Conservation (phyloP, 345 rosid genomes). For the Barbarea vulgaris region DNA sequence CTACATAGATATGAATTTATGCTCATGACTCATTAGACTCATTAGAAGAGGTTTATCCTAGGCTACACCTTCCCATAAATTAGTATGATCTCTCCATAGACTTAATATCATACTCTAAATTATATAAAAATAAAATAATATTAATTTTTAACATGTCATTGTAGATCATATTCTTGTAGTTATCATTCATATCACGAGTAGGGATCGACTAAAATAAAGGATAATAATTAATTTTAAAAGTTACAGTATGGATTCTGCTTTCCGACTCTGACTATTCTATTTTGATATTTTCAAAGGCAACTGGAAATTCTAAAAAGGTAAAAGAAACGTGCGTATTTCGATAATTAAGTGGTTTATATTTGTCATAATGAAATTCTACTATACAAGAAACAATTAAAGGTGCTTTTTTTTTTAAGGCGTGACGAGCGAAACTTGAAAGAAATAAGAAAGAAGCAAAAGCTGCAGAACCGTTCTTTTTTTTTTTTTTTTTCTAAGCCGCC, state of each 20-base stretch:
- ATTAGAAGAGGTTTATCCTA: too few relatives aligned
- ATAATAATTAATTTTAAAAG: background rate
- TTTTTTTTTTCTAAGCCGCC: background rate
- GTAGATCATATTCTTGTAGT: background rate
- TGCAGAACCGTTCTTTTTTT: background rate
- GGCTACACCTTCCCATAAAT: too few relatives aligned
- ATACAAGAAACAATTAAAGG: background rate
- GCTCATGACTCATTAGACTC: too few relatives aligned
- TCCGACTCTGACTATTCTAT: background rate
- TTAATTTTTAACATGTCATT: background rate
- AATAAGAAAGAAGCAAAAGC: background rate
- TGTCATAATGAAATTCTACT: background rate
- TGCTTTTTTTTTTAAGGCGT: background rate
- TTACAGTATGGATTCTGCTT: background rate
- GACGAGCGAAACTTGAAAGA: background rate
- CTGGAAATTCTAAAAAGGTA: background rate
- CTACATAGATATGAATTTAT: too few relatives aligned
- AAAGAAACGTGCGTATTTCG: constrained; percentile 15
- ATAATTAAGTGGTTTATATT: background rate
- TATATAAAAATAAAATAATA: too few relatives aligned
- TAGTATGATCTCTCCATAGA: too few relatives aligned
- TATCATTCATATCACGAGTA: background rate
- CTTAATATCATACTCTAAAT: too few relatives aligned
- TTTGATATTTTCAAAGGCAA: constrained; percentile 1
- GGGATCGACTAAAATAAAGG: background rate